Base-by-base conservation (phyloP, 768 basidiomycete genomes). In the Atractiella rhizophila region DNA sequence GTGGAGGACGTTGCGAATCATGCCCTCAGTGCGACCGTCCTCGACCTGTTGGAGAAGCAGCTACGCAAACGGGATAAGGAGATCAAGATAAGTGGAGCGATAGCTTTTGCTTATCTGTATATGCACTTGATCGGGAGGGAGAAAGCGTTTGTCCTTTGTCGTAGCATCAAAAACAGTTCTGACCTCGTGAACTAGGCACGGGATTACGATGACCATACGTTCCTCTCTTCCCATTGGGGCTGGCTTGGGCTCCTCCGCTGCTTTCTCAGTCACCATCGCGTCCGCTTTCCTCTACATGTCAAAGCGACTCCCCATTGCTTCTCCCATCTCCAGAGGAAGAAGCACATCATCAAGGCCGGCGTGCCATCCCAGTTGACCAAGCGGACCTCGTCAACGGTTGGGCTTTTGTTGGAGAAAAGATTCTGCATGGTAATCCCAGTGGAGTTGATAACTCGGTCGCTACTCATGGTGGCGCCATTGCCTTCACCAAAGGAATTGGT, bases 381-480 rank as follows among this genome's bases (percentile, higher is more conserved):
- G 78, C 81, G 4, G 75, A 85, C 48, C 65, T 74, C 48, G 73
- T 86, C 49, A 94, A 98, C 59, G 65, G 67, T 35, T 94, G 83
- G 73, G 83, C 91, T 16, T 96, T 91, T 60, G 64, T 94, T 38
- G 68, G 76, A 10, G 91, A 98, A 63, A 96, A 96, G 60, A 76
- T 98, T 30, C 62, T 94, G 37, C 91, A 98, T 56, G 91, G 91
- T 1, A 96, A 78, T 53, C 91, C 91, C 3, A 88, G 82, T 51
- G 91, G 91, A 8, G 78, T 98, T 19, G 91, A 98, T 57, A 96
- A 98, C 58, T 78, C 85, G 16, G 81, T 94, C 27, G 68, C 79
- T 13, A 77, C 83, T 1, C 78, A 74, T 54, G 91, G 91, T 16
- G 88, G 88, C 35, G 91, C 83, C 21, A 64, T 96, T 49, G 71